Base-by-base conservation (phyloP, 1,284 basidiomycete species). In the Lentinula novae-zelandiae region DNA sequence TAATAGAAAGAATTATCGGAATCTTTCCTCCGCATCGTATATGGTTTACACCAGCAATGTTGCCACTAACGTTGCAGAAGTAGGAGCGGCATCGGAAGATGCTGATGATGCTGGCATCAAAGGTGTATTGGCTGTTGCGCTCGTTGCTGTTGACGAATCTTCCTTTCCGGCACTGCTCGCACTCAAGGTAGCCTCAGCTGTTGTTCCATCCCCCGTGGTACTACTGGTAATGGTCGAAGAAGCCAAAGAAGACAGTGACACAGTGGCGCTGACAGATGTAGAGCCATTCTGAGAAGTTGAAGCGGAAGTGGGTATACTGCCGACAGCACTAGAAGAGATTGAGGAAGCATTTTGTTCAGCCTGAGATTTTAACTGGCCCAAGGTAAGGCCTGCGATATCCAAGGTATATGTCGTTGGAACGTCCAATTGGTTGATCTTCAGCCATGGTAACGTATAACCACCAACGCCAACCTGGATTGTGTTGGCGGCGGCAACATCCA, bases 391-490 rank as follows among this genome's bases (percentile, higher is more conserved):
- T 15, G 31, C 56, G 8, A 15, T 31, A 42, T 57, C 65, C 27
- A 81, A 63, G 20, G 67, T 60, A 63, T 85, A 86, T 13, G 67
- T 62, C 20, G 82, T 79, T 17, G 80, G 73, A 9, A 86, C 83
- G 52, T 67, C 63, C 40, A 68, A 68, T 68, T 85, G 83, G 39
- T 72, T 69, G 40, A 85, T 69, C 53, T 84, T 76, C 58, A 87
- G 69, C 83, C 84, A 86, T 10, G 85, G 84, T 50, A 85, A 68
- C 62, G 73, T 69, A 64, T 86, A 87, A 20, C 85, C 85, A 27
- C 75, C 75, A 27, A 70, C 62, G 3, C 79, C 83, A 8, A 85
- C 72, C 69, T 75, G 75, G 36, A 80, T 71, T 2, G 85, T 86
- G 22, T 76, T 70, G 7, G 76, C 81, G 3, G 80, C 72, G 39